phyloP scores from a whole-genome alignment of 176 grass and related monocot genomes.

The Alloteropsis semialata region DNA sequence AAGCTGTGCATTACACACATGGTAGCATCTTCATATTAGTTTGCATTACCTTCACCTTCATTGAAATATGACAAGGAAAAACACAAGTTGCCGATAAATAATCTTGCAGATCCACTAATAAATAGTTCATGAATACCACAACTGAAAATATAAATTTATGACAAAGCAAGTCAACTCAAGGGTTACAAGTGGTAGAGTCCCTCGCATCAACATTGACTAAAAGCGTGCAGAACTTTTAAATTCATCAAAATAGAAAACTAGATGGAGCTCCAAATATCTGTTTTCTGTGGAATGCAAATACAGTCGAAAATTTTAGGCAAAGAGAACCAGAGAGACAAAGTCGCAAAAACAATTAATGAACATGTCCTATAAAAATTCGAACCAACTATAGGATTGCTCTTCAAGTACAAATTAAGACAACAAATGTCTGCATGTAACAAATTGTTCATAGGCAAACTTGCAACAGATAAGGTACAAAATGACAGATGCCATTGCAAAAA shows the following conservation, averaged over 20 bases:
- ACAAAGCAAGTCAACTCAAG: background rate
- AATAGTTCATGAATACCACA: background rate
- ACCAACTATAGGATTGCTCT: background rate
- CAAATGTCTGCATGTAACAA: background rate
- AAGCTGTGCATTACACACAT: background rate
- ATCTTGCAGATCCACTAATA: background rate
- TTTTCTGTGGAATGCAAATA: background rate
- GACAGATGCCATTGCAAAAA: background rate
- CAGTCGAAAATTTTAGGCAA: background rate
- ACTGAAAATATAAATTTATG: background rate
- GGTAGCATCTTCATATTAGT: background rate
- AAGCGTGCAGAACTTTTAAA: background rate
- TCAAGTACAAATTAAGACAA: background rate
- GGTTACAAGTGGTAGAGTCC: background rate
- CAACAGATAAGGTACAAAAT: background rate
- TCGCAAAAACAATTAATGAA: background rate
- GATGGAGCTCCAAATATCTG: background rate
- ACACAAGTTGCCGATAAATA: background rate
- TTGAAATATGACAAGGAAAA: conserved; percentile 20
- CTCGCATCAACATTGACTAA: background rate
- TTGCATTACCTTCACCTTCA: background rate
- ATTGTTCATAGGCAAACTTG: conserved; percentile 14
- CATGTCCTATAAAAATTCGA: background rate
- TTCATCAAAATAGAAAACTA: background rate
- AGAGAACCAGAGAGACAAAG: background rate